Evolutionary conservation across 225 moss, liverwort and hornwort species (phyloP).

Genomic region (Sphagnum tenellum): DNA sequence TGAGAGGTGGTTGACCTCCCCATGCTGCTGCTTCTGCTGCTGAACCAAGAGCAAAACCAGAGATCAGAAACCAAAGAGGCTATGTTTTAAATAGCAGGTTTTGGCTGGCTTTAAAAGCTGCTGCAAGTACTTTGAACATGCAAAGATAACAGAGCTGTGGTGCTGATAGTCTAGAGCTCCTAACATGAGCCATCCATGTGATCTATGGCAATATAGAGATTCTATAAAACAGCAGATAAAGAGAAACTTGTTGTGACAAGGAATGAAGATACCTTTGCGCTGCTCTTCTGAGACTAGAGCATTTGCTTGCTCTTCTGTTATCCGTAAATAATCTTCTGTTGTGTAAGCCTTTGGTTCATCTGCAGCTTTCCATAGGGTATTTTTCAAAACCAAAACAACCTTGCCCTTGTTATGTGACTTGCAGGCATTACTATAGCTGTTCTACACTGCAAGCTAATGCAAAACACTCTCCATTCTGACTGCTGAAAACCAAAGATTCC

Average conservation of each 20-base stretch:
- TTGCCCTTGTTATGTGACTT: too few species aligned
- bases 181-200: neutral
- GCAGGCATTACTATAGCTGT: too few species aligned
- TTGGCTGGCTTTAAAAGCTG: neutral
- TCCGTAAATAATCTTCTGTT: constrained; percentile 53
- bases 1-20: constrained; percentile 60
- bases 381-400: too few species aligned
- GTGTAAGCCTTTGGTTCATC: constrained; percentile 50
- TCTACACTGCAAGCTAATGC: too few species aligned
- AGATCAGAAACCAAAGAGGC: neutral
- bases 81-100: neutral
- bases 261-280: constrained; percentile 43
- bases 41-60: constrained; percentile 15
- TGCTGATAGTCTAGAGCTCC: neutral
- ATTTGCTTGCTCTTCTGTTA: constrained; percentile 74
- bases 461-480: too few species aligned
- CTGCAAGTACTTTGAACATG: too few species aligned
- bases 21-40: constrained; percentile 70
- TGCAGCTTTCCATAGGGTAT: constrained; percentile 12
- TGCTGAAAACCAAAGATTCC: too few species aligned
- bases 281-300: constrained; percentile 71
- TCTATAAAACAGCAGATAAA: neutral
- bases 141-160: too few species aligned
- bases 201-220: neutral
- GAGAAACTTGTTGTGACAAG: neutral